Percentiles rank a stretch among this genome's conserved stretches.
Evolutionary conservation across 2,329 filamentous ascomycete genomes (phyloP).

Genomic region (Tolypocladium ophioglossoides): DNA sequence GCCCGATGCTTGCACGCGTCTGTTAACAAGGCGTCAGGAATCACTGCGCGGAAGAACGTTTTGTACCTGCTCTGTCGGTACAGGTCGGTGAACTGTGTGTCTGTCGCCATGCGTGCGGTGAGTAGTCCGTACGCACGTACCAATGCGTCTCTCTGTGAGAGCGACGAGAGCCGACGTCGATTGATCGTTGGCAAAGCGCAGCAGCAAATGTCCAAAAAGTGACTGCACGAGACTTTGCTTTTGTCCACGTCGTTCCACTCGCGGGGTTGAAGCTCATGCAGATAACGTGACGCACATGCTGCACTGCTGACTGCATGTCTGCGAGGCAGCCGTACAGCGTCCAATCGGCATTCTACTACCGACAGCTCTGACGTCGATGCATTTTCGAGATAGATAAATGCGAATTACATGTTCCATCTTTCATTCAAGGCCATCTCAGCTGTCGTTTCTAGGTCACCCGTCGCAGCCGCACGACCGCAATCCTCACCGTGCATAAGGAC

Average conservation of each 20-base stretch:
- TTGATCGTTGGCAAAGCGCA: not conserved
- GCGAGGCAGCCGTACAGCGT: too few species aligned
- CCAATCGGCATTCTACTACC: too few species aligned
- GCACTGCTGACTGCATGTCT: not conserved
- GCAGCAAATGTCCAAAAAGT: not conserved
- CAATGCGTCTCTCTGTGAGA: not conserved
- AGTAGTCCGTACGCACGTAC: not conserved
- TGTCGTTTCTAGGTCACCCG: too few species aligned
- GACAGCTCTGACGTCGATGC: too few species aligned
- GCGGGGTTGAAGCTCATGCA: not conserved
- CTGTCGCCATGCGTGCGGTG: not conserved
- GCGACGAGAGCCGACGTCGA: not conserved
- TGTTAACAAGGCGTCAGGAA: not conserved
- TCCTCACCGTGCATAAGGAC: slow-evolving; percentile 5
- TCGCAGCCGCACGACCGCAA: too few species aligned
- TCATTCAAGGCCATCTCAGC: not conserved
- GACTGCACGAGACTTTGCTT: not conserved
- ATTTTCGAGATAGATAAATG: not conserved
- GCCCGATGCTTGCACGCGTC: not conserved
- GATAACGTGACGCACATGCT: not conserved
- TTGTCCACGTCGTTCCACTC: not conserved
- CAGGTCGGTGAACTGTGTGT: not conserved
- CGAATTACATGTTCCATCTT: not conserved
- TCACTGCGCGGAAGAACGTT: not conserved
- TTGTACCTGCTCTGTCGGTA: not conserved